Evolutionary conservation across 2,329 filamentous ascomycete species (phyloP), one percentile per base, ranked within the genome.

Genomic region (Cordyceps cicadae): DNA sequence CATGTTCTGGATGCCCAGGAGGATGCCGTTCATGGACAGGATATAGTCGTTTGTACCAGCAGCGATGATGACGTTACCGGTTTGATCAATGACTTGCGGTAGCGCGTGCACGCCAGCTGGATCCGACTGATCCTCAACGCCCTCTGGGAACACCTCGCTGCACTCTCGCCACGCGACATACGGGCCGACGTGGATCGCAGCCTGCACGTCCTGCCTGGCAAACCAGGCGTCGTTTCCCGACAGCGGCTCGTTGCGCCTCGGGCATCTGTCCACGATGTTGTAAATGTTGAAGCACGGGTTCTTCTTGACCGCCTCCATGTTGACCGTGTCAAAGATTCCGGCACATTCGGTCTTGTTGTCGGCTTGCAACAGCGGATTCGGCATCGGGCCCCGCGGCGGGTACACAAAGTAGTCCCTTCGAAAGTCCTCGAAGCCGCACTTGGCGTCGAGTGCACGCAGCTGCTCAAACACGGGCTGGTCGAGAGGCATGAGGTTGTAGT

Each of bases 281-380:
- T 93, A 94, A 12, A 89, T 76, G 70, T 91, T 85, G 74, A 88
- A 95, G 76, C 90, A 94, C 0, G 90, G 90, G 74, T 94, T 94
- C 39, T 83, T 72, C 1, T 75, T 68, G 5, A 77, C 63, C 8
- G 81, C 80, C 34, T 84, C 86, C 0, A 77, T 65, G 66, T 75
- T 76, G 34, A 89, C 81, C 24, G 80, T 75, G 61, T 79, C 71
- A 66, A 81, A 88, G 21, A 90, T 37, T 0, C 74, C 74, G 41
- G 67, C 67, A 0, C 51, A 74, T 6, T 29, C 29, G 65, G 29
- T 75, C 50, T 9, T 70, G 62, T 65, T 71, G 59, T 74, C 70
- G 24, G 71, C 70, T 62, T 80, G 79, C 6, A 83, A 78, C 0
- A 75, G 66, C 2, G 66, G 74, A 0, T 69, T 70, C 0, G 86